Base-by-base conservation (phyloP, 2,329 filamentous ascomycete species). In the Neoscytalidium dimidiatum region DNA sequence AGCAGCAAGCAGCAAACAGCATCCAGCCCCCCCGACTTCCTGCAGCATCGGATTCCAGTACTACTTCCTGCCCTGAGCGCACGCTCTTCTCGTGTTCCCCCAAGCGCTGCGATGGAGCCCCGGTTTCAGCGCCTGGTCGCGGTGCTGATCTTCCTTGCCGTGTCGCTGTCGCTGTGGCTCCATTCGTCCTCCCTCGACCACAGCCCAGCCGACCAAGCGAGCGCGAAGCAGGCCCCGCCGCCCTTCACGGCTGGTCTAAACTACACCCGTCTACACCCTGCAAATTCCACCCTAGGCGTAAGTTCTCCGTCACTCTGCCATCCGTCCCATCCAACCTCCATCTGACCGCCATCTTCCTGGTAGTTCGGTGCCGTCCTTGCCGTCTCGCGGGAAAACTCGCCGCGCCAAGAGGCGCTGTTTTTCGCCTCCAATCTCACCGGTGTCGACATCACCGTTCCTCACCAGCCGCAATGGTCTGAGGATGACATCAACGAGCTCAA, bases 311-410 rank as follows among this genome's bases (percentile, higher is more conserved):
- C 57, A n/a, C 8, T 7, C 23, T 29, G 6, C 49, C 49, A 7
- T 14, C 56, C 28, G 21, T 26, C 6, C n/a, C 14, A 14, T 9
- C 5, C n/a, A 9, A 29, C 19, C 13, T n/a, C 41, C 4, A 5
- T 26, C 41, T 60, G 38, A 60, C 56, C 4, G 8, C 29, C 29
- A 13, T n/a, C 8, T 33, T 3, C 33, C 33, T 35, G 14, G n/a
- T 62, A 75, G 75, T 80, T 80, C 63, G 76, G 77, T 53, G 72
- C 74, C 14, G 70, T 81, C 41, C 63, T 78, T 26, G 77, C 76
- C 17, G 77, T 81, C 19, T 79, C 78, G 2, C 72, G 73, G 51
- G 53, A 70, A 9, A 67, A 64, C 28, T 80, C 77, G 2, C 72
- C 74, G 7, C 72, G 78, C 9, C 73, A 72, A 29, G 68, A 74